These are phyloP conservation scores for Phallus indusiatus DNA, from an alignment of 768 basidiomycete genomes.

Conservation along the genomic window DNA sequence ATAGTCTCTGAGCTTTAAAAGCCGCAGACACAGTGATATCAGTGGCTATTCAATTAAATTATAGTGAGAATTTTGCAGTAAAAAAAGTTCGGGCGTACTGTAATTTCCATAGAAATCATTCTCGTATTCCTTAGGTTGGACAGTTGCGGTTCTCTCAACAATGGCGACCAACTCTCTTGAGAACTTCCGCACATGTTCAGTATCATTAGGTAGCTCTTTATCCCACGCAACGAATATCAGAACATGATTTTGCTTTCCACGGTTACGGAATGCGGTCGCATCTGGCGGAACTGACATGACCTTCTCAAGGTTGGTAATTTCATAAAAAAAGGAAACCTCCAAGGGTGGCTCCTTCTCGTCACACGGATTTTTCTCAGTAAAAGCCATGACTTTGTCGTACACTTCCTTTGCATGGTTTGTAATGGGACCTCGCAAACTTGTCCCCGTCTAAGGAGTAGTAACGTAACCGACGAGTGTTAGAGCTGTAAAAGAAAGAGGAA, in stretches of 20 bases:
- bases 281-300: conserved; percentile 20
- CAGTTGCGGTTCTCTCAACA: conserved; percentile 22
- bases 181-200: conserved; percentile 21
- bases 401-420: not conserved
- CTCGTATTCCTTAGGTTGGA: conserved; percentile 17
- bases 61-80: not conserved
- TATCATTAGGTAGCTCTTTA: conserved; percentile 21
- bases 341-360: conserved; percentile 18
- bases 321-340: conserved; percentile 25
- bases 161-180: conserved; percentile 25
- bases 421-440: not conserved
- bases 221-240: conserved; percentile 28
- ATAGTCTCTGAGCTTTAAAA: conserved; percentile 17
- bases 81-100: conserved; percentile 21
- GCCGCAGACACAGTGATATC: conserved; percentile 10
- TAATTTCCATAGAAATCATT: conserved; percentile 37
- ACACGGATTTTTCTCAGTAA: conserved; percentile 8
- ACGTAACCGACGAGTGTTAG: too few relatives aligned
- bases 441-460: not conserved
- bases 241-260: conserved; percentile 26
- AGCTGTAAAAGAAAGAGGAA: conserved; percentile 16
- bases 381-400: not conserved
- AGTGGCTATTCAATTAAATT: conserved; percentile 4
- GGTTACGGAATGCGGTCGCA: conserved; percentile 31
- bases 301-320: conserved; percentile 33